Evolutionary conservation across 371 early-diverging fungal genomes (phyloP).

Genomic region (Phascolomyces articulosus): DNA sequence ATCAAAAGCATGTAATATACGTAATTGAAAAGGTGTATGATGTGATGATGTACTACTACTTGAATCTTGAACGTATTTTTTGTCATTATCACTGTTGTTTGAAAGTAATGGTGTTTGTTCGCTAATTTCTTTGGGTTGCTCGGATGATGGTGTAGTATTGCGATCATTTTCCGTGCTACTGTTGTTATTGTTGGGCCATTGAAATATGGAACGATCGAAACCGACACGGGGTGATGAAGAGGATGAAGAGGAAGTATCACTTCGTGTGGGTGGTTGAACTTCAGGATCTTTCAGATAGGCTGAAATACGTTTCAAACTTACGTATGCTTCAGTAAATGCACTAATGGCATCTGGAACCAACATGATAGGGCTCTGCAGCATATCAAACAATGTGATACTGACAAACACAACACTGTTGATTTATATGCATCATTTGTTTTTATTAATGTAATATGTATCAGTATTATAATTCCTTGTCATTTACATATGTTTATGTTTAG

Average conservation of each 20-base stretch:
- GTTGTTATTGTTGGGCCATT: constrained; percentile 36
- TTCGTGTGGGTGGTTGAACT: constrained; percentile 18
- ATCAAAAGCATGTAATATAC: constrained; percentile 23
- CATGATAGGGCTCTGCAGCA: constrained; percentile 54
- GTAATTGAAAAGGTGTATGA: neutral
- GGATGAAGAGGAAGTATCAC: constrained; percentile 9
- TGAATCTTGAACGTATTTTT: too few species aligned
- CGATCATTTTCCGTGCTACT: too few species aligned
- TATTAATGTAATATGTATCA: too few species aligned
- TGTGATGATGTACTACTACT: too few species aligned
- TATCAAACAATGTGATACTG: constrained; percentile 61
- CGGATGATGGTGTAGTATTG: constrained; percentile 1
- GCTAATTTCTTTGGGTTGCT: neutral
- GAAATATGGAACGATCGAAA: constrained; percentile 48
- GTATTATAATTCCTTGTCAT: too few species aligned
- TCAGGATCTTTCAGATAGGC: constrained; percentile 59
- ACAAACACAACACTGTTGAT: constrained; percentile 62
- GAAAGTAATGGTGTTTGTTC: neutral
- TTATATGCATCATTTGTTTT: too few species aligned
- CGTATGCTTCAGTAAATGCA: constrained; percentile 44
- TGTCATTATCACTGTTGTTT: neutral
- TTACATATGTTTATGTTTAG: neutral
- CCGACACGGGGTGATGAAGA: constrained; percentile 47
- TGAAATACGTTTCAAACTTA: constrained; percentile 57
- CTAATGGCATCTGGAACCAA: constrained; percentile 47